Conservation (phyloP, 768 basidiomycete genomes). For the Mycena chlorophos region DNA sequence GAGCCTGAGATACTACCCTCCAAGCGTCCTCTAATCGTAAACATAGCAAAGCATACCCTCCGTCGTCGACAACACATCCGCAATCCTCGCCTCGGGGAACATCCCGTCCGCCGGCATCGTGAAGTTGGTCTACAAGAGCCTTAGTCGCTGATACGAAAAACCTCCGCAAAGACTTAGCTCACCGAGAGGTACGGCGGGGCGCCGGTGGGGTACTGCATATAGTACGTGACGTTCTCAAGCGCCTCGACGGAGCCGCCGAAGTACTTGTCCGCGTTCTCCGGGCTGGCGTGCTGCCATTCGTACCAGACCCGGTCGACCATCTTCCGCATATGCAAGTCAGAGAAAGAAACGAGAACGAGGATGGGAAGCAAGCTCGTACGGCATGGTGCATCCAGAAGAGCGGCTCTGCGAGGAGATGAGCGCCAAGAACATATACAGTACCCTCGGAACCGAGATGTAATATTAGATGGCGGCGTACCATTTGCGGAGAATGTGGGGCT, state of each 20-base stretch:
- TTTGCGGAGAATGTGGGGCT: slow-evolving; percentile 36
- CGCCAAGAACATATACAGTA: background rate
- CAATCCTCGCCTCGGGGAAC: slow-evolving; percentile 28
- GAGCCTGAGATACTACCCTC: too few species aligned
- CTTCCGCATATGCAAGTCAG: slow-evolving; percentile 10
- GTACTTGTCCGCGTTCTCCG: slow-evolving; percentile 28
- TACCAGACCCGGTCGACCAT: slow-evolving; percentile 42
- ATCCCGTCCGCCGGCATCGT: slow-evolving; percentile 32
- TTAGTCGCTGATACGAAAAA: background rate
- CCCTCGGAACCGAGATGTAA: background rate
- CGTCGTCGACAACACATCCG: slow-evolving; percentile 33
- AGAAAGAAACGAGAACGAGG: background rate
- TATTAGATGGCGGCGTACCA: slow-evolving; percentile 19
- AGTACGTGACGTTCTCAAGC: slow-evolving; percentile 25
- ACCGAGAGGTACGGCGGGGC: slow-evolving; percentile 23
- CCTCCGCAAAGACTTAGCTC: background rate
- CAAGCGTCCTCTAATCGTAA: slow-evolving; percentile 33
- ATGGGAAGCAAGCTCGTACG: slow-evolving; percentile 21
- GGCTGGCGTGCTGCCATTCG: slow-evolving; percentile 34
- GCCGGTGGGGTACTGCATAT: slow-evolving; percentile 29
- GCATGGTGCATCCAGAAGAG: slow-evolving; percentile 40
- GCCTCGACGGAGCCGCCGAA: slow-evolving; percentile 33
- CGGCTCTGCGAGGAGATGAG: slow-evolving; percentile 26
- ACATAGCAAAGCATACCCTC: slow-evolving; percentile 36
- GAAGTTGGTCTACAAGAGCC: slow-evolving; percentile 17